Evolutionary conservation across 192 early-diverging fungal genomes (phyloP).

Genomic region (Gryganskiella cystojenkinii): DNA sequence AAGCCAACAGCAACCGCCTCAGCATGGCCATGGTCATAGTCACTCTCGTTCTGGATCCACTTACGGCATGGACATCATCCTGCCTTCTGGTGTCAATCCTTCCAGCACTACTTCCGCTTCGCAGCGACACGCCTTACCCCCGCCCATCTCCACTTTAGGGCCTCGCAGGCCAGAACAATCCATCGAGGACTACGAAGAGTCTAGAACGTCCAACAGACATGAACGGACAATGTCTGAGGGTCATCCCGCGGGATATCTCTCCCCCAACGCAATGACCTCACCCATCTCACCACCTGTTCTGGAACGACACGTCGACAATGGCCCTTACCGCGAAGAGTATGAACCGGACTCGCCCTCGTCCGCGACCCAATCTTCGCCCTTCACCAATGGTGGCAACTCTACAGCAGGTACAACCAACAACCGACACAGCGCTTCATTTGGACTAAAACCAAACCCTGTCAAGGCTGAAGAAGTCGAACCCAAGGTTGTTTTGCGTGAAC

Average conservation of each 20-base stretch:
- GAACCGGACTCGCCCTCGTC: conserved; percentile 36
- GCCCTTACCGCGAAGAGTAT: conserved; percentile 36
- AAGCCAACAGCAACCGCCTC: neutral
- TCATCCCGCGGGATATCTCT: conserved; percentile 38
- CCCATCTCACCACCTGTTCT: conserved; percentile 35
- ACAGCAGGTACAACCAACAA: conserved; percentile 3
- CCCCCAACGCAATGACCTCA: conserved; percentile 27
- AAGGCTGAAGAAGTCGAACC: conserved; percentile 20
- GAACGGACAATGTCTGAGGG: conserved; percentile 46
- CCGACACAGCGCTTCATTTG: conserved; percentile 42
- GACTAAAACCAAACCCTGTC: conserved; percentile 7
- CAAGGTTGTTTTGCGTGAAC: conserved; percentile 6
- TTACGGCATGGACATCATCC: conserved; percentile 44
- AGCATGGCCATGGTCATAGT: neutral
- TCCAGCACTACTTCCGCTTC: conserved; percentile 8
- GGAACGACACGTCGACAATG: conserved; percentile 26
- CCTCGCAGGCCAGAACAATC: conserved; percentile 16
- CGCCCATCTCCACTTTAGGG: conserved; percentile 24
- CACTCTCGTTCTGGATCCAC: conserved; percentile 7
- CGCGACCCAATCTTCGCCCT: conserved; percentile 16
- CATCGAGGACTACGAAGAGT: conserved; percentile 29
- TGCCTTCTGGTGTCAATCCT: conserved; percentile 5
- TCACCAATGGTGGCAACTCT: conserved; percentile 10
- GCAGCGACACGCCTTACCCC: conserved; percentile 29
- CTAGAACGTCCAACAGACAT: conserved; percentile 26